phyloP scores from a whole-genome alignment of 2,329 filamentous ascomycete genomes.

The Venturiaceae sp. region DNA sequence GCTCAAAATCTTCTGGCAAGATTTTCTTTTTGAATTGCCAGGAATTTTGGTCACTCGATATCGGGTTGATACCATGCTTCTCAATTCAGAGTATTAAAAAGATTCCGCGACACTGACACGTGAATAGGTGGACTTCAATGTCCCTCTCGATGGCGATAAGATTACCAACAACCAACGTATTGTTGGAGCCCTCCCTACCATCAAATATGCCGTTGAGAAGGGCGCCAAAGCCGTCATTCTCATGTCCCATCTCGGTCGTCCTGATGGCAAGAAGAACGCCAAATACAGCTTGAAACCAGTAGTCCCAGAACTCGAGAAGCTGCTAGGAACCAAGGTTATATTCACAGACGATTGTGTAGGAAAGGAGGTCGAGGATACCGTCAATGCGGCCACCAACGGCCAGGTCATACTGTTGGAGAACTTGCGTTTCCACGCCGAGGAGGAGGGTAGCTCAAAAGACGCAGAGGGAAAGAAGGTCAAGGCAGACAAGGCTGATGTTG shows the following conservation, averaged over 20 bases:
- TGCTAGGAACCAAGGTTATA: constrained; percentile 72
- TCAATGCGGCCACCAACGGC: constrained; percentile 72
- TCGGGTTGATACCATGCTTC: no score
- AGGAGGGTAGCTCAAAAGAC: constrained; percentile 94
- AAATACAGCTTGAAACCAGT: constrained; percentile 97
- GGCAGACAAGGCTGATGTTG: constrained; percentile 88
- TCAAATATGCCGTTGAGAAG: constrained; percentile 86
- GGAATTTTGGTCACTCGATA: not conserved
- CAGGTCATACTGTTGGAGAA: constrained; percentile 92
- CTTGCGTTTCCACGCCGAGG: constrained; percentile 94
- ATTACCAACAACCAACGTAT: constrained; percentile 99
- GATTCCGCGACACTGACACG: not conserved
- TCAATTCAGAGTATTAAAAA: not conserved
- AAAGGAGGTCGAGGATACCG: constrained; percentile 77
- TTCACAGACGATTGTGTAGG: constrained; percentile 90
- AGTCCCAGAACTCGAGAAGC: constrained; percentile 82
- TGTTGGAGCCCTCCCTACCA: constrained; percentile 86
- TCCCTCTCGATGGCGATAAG: constrained; percentile 85
- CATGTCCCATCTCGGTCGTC: constrained; percentile 97
- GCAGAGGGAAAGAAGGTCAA: constrained; percentile 94
- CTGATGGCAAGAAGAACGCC: constrained; percentile 76
- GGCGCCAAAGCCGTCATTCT: constrained; percentile 88
- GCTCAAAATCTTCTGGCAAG: not conserved
- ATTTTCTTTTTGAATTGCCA: not conserved
- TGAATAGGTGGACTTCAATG: constrained; percentile 94